phyloP scores from a whole-genome alignment of 768 basidiomycete genomes.

The Dentipellis sp. region DNA sequence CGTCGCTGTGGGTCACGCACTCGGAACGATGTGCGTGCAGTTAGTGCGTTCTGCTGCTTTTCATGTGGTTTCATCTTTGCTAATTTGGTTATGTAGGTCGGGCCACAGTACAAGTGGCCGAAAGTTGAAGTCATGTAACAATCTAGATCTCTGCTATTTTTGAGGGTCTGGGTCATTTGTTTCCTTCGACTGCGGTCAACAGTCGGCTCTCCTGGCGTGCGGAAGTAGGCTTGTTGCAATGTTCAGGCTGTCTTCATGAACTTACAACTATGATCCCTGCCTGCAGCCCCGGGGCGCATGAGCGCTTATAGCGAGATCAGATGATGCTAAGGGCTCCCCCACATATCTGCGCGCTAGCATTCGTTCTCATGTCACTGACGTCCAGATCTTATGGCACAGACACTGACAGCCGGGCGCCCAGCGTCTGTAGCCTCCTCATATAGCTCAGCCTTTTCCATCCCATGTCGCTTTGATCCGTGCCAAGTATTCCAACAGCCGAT shows the following conservation, averaged over 20 bases:
- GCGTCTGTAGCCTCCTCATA: background rate
- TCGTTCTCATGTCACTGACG: background rate
- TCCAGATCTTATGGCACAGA: background rate
- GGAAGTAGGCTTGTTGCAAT: background rate
- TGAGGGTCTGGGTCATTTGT: background rate
- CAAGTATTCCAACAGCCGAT: background rate
- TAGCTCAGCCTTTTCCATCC: background rate
- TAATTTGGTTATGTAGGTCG: conserved; percentile 28
- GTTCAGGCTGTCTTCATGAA: background rate
- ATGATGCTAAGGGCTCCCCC: too few relatives aligned
- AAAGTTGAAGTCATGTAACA: conserved; percentile 37
- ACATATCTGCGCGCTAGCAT: too few relatives aligned
- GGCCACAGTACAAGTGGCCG: conserved; percentile 48
- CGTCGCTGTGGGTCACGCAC: conserved; percentile 77
- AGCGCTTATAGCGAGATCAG: too few relatives aligned
- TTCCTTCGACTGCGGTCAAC: too few relatives aligned
- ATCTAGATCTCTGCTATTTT: background rate
- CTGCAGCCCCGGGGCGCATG: too few relatives aligned
- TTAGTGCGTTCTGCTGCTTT: conserved; percentile 36
- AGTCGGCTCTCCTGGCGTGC: too few relatives aligned
- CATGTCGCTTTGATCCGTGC: too few relatives aligned
- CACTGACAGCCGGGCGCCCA: background rate
- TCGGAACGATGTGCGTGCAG: conserved; percentile 80
- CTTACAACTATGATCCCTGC: background rate
- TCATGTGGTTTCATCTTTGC: background rate